Base-by-base conservation (phyloP, 345 rosid genomes). In the Boechera divaricarpa region DNA sequence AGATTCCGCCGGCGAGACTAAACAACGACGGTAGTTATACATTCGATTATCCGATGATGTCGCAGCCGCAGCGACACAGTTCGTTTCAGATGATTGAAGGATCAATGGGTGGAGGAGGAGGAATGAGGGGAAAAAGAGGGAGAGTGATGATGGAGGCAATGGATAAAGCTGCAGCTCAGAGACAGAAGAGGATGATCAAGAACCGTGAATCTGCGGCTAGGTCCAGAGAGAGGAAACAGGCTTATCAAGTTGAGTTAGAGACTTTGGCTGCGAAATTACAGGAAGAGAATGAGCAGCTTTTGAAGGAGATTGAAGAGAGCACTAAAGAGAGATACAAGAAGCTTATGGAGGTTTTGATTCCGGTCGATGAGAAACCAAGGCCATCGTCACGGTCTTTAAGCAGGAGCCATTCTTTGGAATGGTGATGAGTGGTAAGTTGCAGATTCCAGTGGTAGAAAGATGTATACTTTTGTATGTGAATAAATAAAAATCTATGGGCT, bases 111-210 rank as follows among this genome's bases (percentile, higher is more conserved):
- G 77, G 41, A 24, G 69, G 72, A 48, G 65, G 45, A 47, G 12
- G 7, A 59, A 47, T 49, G 49, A 83, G 81, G 10, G 87, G 87
- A n/a, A 83, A 88, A 69, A 91, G 89, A 79, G 90, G 88, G 87
- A 90, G 97, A 80, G 88, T 87, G 79, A 83, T 86, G 83, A 67
- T 82, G 58, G 74, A 89, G 75, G 90, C 90, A 1, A 45, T 91
- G 82, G 99, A 95, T 69, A 92, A 86, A 83, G 96, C 88, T 0
- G 90, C 93, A 6, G 93, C 90, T 78, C 98, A 95, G 77, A 87
- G 99, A 73, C 99, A 95, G 75, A 85, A 84, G 82, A 87, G 99
- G 87, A 95, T 92, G 99, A 95, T 95, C 36, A 95, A 95, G 94
- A 95, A 95, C 62, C 82, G 99, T 62, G 99, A 95, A 77, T 92